Base-by-base conservation (phyloP, 2,329 filamentous ascomycete genomes). In the Tothia fuscella region DNA sequence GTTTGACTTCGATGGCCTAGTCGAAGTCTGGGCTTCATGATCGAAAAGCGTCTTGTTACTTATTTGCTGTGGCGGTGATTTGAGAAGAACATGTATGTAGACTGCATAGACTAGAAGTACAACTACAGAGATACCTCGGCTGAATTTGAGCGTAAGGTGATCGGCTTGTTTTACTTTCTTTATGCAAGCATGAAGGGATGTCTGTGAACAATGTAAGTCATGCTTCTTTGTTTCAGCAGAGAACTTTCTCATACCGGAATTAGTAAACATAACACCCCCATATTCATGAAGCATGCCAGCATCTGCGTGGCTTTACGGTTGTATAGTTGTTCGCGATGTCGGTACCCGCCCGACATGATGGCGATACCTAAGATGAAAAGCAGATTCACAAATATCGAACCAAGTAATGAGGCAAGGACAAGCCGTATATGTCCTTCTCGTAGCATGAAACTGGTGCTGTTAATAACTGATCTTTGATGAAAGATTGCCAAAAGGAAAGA, bases 301-400 rank as follows among this genome's bases (percentile, higher is more conserved):
- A 17, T 38, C 16, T 22, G 13, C 6, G 34, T 38, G 10, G 13
- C 16, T 16, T 38, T 38, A 6, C 12, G 6, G 34, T 38, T 24
- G 10, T 24, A 38, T 20, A 10, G 10, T 16, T 38, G 34, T 9
- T 24, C 34, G 6, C 9, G 6, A 16, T 25, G 7, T 10, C 10
- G 10, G 9, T 13, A 14, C 12, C 37, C 37, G 21, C 22, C 37
- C 7, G 37, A 6, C 21, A 35, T 36, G 13, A 40, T 20, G 34
- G 37, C 37, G 7, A 40, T 7, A 32, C 34, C 34, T 13, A 38
- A 17, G 9, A 38, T 38, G 34, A 38, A 38, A 22, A 38, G 34
- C 17, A 38, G 34, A 16, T 38, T 38, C 12, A 38, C 34, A 10
- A 38, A 24, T 9, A 38, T 38, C 19, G 34, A 38, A 7, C 34